phyloP scores from a whole-genome alignment of 306 rosid species.

The Pueraria montana region DNA sequence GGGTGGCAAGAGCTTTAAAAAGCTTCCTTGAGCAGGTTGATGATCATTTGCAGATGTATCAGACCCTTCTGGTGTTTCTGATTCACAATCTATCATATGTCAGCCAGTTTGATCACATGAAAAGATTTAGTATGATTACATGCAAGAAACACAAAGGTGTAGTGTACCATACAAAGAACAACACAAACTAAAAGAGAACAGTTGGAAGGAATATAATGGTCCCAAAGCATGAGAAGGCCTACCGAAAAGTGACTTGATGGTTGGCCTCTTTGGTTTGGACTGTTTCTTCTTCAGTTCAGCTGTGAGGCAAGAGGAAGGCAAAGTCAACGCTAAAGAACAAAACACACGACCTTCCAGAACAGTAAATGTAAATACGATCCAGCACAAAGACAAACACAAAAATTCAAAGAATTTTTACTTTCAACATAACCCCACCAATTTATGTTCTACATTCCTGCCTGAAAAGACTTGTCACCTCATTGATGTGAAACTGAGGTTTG shows the following conservation, averaged over 20 bases:
- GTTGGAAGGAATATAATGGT: constrained; percentile 30
- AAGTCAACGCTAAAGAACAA: constrained; percentile 25
- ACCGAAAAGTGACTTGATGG: constrained; percentile 92
- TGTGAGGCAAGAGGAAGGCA: constrained; percentile 55
- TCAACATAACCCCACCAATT: constrained; percentile 25
- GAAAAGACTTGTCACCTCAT: constrained; percentile 29
- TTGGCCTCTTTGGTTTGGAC: constrained; percentile 80
- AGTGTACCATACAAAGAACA: constrained; percentile 22
- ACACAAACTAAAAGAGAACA: constrained; percentile 8
- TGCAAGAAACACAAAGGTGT: constrained; percentile 31
- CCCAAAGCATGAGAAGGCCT: constrained; percentile 49
- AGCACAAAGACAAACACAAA: constrained; percentile 18
- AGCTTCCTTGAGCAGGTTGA: constrained; percentile 74
- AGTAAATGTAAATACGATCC: constrained; percentile 31
- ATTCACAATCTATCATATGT: constrained; percentile 62
- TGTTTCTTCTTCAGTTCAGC: constrained; percentile 92
- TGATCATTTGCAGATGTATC: constrained; percentile 50
- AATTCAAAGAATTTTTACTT: constrained; percentile 19
- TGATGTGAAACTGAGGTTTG: constrained; percentile 11
- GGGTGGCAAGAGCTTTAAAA: constrained; percentile 79
- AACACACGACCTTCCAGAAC: not conserved
- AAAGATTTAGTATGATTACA: constrained; percentile 3
- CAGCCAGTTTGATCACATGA: constrained; percentile 51
- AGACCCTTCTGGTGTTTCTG: constrained; percentile 59
- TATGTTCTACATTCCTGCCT: constrained; percentile 16